Percentiles rank a stretch among this genome's conserved stretches.
Evolutionary conservation across 768 basidiomycete genomes (phyloP).

Genomic region (Suillus clintonianus): DNA sequence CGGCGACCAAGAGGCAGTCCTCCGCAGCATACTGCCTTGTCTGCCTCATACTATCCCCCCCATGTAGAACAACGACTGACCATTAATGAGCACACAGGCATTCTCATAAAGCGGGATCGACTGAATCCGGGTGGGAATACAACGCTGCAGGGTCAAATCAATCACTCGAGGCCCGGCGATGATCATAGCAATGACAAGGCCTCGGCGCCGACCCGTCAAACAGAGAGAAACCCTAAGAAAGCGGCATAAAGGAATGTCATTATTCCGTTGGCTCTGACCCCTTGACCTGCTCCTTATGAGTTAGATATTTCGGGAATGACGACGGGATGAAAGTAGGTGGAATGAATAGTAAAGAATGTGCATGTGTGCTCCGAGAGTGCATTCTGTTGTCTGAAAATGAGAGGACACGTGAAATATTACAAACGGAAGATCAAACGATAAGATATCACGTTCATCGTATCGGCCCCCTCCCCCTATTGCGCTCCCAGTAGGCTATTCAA

Average conservation of each 20-base stretch:
- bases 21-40: constrained; percentile 10
- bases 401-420: constrained; percentile 19
- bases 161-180: constrained; percentile 5
- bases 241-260: constrained; percentile 4
- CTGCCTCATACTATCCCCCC: not conserved
- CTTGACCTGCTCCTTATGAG: not conserved
- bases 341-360: constrained; percentile 30
- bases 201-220: constrained; percentile 1
- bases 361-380: constrained; percentile 20
- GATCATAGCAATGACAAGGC: constrained; percentile 1
- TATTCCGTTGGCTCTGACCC: not conserved
- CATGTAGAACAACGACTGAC: not conserved
- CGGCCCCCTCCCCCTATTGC: constrained; percentile 13
- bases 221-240: not conserved
- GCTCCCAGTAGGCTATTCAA: constrained; percentile 69
- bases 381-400: constrained; percentile 17
- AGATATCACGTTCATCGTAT: constrained; percentile 13
- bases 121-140: constrained; percentile 16
- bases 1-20: not conserved
- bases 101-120: constrained; percentile 15
- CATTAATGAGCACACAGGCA: constrained; percentile 9
- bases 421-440: constrained; percentile 18
- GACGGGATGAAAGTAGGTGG: constrained; percentile 9
- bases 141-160: constrained; percentile 4
- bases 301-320: constrained; percentile 8